These are phyloP conservation scores for Ustilago curta DNA, from an alignment of 1,284 basidiomycete species.

Conservation along the genomic window DNA sequence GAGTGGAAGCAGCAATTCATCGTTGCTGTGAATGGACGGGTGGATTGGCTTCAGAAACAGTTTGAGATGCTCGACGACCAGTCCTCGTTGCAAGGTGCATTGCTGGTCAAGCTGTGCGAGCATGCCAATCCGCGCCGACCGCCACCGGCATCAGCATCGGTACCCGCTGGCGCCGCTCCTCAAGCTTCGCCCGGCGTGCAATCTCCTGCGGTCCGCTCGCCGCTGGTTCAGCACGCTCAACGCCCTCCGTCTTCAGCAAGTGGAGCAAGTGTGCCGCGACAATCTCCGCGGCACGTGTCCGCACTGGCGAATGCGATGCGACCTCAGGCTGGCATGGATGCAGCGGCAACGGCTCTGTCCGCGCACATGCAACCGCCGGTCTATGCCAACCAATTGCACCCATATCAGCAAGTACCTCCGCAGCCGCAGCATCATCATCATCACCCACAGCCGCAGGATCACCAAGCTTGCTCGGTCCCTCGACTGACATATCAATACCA, in stretches of 20 bases:
- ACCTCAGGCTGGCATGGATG: conserved; percentile 4
- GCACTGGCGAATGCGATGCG: conserved; percentile 2
- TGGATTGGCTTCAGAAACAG: conserved; percentile 14
- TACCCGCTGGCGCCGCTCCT: background rate
- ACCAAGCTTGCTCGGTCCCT: background rate
- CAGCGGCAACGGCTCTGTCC: conserved; percentile 16
- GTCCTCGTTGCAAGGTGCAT: conserved; percentile 40
- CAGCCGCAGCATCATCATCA: background rate
- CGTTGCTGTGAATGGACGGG: conserved; percentile 1
- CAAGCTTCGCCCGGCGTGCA: background rate
- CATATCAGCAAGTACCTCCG: conserved; percentile 5
- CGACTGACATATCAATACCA: conserved; percentile 9
- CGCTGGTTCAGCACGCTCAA: conserved; percentile 1
- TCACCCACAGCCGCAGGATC: conserved; percentile 9
- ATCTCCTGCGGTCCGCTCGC: conserved; percentile 5
- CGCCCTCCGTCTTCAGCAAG: conserved; percentile 2
- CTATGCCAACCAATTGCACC: conserved; percentile 3
- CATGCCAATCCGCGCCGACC: conserved; percentile 40
- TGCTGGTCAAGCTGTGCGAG: conserved; percentile 39
- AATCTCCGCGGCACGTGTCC: background rate
- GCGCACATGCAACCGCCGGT: conserved; percentile 15
- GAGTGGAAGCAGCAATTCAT: conserved; percentile 5
- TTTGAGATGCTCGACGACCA: conserved; percentile 36
- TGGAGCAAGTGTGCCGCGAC: background rate
- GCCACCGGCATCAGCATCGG: background rate